These are phyloP conservation scores for Hericium erinaceus DNA, from an alignment of 768 basidiomycete species.

Conservation along the genomic window DNA sequence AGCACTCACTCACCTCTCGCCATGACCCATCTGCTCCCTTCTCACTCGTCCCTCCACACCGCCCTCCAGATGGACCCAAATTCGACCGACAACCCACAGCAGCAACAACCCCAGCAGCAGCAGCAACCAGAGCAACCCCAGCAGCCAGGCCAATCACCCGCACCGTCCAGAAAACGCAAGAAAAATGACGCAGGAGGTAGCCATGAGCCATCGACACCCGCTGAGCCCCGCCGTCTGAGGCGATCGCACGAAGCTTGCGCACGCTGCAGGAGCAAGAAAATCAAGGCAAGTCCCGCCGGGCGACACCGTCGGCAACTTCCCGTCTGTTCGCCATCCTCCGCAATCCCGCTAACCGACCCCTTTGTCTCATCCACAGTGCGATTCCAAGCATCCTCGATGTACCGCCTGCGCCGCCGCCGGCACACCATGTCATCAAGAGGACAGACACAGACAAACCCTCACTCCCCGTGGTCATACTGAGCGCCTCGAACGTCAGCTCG, in stretches of 20 bases:
- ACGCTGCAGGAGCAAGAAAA: conserved; percentile 92
- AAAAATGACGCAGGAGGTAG: conserved; percentile 49
- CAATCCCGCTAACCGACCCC: conserved; percentile 20
- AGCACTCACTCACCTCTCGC: conserved; percentile 4
- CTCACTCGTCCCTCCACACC: conserved; percentile 46
- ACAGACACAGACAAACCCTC: conserved; percentile 79
- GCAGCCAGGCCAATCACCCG: conserved; percentile 26
- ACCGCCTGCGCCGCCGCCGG: conserved; percentile 78
- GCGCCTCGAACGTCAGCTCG: conserved; percentile 70
- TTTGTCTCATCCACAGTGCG: conserved; percentile 48
- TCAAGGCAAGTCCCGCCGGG: conserved; percentile 58
- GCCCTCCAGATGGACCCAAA: conserved; percentile 63
- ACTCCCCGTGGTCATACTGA: conserved; percentile 81
- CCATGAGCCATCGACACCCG: conserved; percentile 38
- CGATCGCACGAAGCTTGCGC: conserved; percentile 90
- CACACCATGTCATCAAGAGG: conserved; percentile 77
- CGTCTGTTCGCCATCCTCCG: conserved; percentile 34
- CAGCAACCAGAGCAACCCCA: conserved; percentile 27
- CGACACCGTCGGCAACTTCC: conserved; percentile 79
- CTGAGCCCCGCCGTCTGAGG: conserved; percentile 73
- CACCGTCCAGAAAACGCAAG: conserved; percentile 38
- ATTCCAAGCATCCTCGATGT: conserved; percentile 83
- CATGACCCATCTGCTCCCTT: conserved; percentile 42
- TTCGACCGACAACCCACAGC: conserved; percentile 31
- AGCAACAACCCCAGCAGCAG: conserved; percentile 29